Base-by-base conservation (phyloP, 2,329 filamentous ascomycete species). In the Calonectria ilicicola region DNA sequence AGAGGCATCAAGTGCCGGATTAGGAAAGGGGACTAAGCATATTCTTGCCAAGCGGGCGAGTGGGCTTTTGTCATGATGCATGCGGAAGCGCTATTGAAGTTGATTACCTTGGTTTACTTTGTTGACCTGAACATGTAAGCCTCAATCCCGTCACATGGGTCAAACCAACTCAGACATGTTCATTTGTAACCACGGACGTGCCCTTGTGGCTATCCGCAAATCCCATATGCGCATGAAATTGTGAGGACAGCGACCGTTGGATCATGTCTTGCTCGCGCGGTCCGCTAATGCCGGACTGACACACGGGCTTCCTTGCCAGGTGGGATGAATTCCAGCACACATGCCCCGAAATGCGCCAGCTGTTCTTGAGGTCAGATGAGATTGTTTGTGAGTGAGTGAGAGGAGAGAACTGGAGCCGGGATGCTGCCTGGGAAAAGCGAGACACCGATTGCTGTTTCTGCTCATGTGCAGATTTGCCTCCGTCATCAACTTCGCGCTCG, bases 371-470 rank as follows among this genome's bases (percentile, higher is more conserved):
- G 53, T 32, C 53, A 12, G 53, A 60, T n/a, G 14, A 60, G 32
- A 9, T 26, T 60, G 53, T 40, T 19, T 40, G 21, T 60, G 53
- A n/a, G n/a, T n/a, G n/a, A n/a, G n/a, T n/a, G n/a, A n/a, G n/a
- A n/a, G n/a, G n/a, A 40, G 53, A 40, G 53, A 14, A 27, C 4
- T 15, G 32, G 53, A 38, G 32, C 53, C 53, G 5, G 32, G 53
- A 35, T 58, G 10, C 32, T 58, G 53, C 29, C 29, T 58, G 53
- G 32, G 21, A 21, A 58, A 12, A 21, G 35, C 53, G 32, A 71
- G 60, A 67, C 65, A 51, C 38, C 19, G 14, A 60, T 60, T 60
- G 21, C 53, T 60, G 53, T 60, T 60, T 60, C 14, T 60, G 32
- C 15, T 60, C 53, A 60, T 60, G 38, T 60, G 53, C 53, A 60